A percentile compares a stretch with the other conserved stretches of the same genome.
These are phyloP conservation scores for Simplicillium sp. DNA, from an alignment of 2,329 filamentous ascomycete species.

Conservation along the genomic window DNA sequence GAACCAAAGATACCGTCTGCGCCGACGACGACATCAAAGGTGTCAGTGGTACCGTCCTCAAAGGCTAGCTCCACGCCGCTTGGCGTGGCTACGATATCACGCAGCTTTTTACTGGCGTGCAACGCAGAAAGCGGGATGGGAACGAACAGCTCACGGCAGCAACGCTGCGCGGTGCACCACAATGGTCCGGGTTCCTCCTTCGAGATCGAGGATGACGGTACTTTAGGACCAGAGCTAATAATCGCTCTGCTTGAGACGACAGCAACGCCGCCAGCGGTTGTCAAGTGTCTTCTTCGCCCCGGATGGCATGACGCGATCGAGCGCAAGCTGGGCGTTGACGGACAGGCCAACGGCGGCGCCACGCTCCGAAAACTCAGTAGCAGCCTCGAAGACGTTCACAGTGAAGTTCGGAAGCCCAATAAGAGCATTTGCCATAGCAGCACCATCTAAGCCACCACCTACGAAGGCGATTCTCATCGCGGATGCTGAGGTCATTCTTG, in stretches of 20 bases:
- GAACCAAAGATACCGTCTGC: conserved; percentile 13
- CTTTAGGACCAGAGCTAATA: conserved; percentile 6
- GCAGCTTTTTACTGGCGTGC: conserved; percentile 8
- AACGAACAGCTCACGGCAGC: conserved; percentile 10
- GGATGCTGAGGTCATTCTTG: not conserved
- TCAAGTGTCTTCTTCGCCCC: conserved; percentile 6
- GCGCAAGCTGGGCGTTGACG: conserved; percentile 7
- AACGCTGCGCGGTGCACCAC: conserved; percentile 13
- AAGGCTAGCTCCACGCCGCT: conserved; percentile 7
- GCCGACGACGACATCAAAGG: conserved; percentile 12
- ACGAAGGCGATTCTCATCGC: conserved; percentile 11
- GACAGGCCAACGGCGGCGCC: conserved; percentile 13
- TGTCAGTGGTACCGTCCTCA: conserved; percentile 7
- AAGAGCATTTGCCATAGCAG: conserved; percentile 12
- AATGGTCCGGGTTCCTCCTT: not conserved
- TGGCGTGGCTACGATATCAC: conserved; percentile 1
- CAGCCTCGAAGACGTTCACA: conserved; percentile 13
- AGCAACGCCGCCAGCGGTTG: no score
- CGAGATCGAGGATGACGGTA: no score
- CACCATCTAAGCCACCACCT: conserved; percentile 13
- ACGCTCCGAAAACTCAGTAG: conserved; percentile 12
- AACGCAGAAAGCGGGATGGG: conserved; percentile 8
- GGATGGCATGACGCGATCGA: conserved; percentile 6
- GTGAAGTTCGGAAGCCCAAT: conserved; percentile 7
- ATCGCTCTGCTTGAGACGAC: conserved; percentile 9